Base-by-base conservation (phyloP, 2,329 filamentous ascomycete species). In the Phoma sp. region DNA sequence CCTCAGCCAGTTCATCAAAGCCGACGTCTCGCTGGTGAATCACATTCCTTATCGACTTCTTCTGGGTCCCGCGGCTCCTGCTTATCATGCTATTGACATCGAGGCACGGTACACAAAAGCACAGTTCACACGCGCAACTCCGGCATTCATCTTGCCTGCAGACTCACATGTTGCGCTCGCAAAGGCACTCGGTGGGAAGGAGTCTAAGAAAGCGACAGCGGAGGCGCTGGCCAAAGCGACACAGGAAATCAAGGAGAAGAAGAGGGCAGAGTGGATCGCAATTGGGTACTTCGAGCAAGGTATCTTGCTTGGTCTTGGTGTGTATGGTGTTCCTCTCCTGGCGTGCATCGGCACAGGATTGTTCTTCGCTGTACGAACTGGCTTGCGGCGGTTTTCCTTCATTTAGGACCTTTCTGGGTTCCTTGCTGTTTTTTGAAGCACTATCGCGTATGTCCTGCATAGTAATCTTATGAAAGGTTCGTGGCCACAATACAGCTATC, bases 31-130 rank as follows among this genome's bases (percentile, higher is more conserved):
- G 0, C 83, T 81, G 64, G 73, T 84, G 49, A 88, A 88, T 66
- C 81, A 85, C 46, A 77, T 88, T 6, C 85, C 85, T 0, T 57
- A 74, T 2, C 77, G 82, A 28, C 72, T 88, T 2, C 78, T 88
- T 4, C 62, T 79, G 67, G 68, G 68, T 47, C 70, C 68, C 4
- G 53, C 62, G 1, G 64, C 63, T 1, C 68, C 69, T 0, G 47
- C 45, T 2, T 53, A 40, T 29, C 57, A 60, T 11, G n/a, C 53
- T 15, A 51, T 66, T 12, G 47, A 66, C 25, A 32, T 65, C 0
- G 56, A 63, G 12, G 58, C 56, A 11, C 38, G 66, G 11, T 68
- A 69, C 37, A 64, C 52, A 2, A 43, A 30, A 12, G 42, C 54
- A 12, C 65, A 68, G 1, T 71, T 73, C 47, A 53, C 54, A 0